phyloP scores from a whole-genome alignment of 768 basidiomycete species.

The Russula brevipes region DNA sequence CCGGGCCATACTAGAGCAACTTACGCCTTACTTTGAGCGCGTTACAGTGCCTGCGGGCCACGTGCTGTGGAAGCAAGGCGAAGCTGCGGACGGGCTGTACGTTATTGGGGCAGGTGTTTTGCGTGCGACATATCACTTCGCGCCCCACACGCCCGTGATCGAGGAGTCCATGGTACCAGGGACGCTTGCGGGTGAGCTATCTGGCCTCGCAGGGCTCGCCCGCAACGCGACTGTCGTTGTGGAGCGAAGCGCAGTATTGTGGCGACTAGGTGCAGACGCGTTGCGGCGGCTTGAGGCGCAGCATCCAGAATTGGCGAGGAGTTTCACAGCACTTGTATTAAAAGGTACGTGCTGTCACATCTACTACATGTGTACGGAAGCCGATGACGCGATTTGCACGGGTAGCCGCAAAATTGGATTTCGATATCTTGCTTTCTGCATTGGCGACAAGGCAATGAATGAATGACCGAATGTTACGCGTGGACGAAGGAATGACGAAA shows the following conservation, averaged over 20 bases:
- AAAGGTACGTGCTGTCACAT: conserved; percentile 49
- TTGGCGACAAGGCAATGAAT: conserved; percentile 41
- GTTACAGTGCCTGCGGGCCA: conserved; percentile 50
- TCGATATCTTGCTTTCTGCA: conserved; percentile 55
- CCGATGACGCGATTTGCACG: background rate
- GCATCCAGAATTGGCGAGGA: conserved; percentile 57
- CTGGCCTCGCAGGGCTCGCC: conserved; percentile 69
- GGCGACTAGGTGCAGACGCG: conserved; percentile 64
- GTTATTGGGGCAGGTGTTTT: conserved; percentile 85
- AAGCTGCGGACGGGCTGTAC: conserved; percentile 77
- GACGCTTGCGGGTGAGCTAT: conserved; percentile 87
- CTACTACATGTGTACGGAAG: background rate
- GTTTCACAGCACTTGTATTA: conserved; percentile 62
- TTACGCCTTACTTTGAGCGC: conserved; percentile 69
- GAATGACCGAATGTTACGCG: background rate
- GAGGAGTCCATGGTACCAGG: conserved; percentile 94
- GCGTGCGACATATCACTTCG: conserved; percentile 74
- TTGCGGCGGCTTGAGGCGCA: conserved; percentile 63
- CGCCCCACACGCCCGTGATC: conserved; percentile 56
- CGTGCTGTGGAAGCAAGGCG: conserved; percentile 74
- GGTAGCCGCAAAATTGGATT: conserved; percentile 59
- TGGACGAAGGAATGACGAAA: background rate
- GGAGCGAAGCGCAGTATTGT: conserved; percentile 72
- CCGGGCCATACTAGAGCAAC: conserved; percentile 50
- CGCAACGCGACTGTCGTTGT: conserved; percentile 85